A percentile compares a stretch with the other conserved stretches of the same genome.
Evolutionary conservation across 257 asterid genomes (phyloP).

Genomic region (Ocimum tenuiflorum): DNA sequence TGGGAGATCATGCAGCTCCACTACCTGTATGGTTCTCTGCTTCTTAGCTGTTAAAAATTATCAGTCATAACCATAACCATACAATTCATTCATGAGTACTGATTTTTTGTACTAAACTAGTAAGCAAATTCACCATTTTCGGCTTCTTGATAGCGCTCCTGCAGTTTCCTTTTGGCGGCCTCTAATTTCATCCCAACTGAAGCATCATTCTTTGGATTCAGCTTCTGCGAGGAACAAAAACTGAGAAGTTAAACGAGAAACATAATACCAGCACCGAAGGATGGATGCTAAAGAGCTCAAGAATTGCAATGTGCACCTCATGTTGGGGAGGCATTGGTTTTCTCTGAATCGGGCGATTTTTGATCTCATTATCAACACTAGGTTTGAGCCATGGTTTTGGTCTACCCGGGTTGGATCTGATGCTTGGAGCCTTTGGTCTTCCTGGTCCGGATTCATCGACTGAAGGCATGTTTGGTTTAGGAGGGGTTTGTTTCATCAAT

Average conservation of each 20-base stretch:
- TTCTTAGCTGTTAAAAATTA: slow-evolving; percentile 50
- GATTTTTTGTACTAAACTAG: neutral
- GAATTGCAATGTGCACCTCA: slow-evolving; percentile 33
- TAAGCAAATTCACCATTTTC: slow-evolving; percentile 60
- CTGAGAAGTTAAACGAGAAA: neutral
- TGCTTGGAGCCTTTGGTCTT: slow-evolving; percentile 40
- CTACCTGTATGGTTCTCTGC: slow-evolving; percentile 75
- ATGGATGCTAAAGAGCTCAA: neutral
- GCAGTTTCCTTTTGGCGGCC: slow-evolving; percentile 87
- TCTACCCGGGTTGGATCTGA: slow-evolving; percentile 41
- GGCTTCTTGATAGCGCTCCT: slow-evolving; percentile 85
- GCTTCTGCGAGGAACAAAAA: slow-evolving; percentile 26
- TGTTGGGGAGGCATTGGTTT: slow-evolving; percentile 43
- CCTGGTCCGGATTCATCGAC: slow-evolving; percentile 35
- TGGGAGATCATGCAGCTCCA: slow-evolving; percentile 80
- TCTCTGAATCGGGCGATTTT: slow-evolving; percentile 43
- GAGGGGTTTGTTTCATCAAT: slow-evolving; percentile 37
- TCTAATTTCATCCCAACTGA: slow-evolving; percentile 51
- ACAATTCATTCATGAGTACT: neutral
- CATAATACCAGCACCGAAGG: neutral
- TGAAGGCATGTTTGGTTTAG: slow-evolving; percentile 41
- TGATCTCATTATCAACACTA: slow-evolving; percentile 30
- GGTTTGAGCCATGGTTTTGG: slow-evolving; percentile 40
- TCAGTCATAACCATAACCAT: neutral
- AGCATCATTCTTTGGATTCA: slow-evolving; percentile 33